Evolutionary conservation across 371 early-diverging fungal genomes (phyloP).

Genomic region (Lichtheimia ornata): DNA sequence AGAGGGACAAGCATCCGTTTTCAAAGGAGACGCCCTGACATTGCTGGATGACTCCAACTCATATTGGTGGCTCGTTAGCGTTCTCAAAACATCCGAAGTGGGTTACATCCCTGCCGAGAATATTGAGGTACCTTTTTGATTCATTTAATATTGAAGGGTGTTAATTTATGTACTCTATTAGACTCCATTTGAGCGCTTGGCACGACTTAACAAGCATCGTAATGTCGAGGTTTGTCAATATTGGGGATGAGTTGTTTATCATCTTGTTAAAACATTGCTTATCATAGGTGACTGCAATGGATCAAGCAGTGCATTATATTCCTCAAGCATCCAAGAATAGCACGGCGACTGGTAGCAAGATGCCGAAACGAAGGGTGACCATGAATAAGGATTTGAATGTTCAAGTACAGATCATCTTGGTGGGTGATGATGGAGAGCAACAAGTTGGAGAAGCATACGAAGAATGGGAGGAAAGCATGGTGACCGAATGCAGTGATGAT

Average conservation of each 20-base stretch:
- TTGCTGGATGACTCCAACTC: constrained; percentile 92
- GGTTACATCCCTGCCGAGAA: constrained; percentile 97
- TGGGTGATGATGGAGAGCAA: constrained; percentile 30
- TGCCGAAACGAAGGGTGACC: constrained; percentile 12
- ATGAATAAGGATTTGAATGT: constrained; percentile 19
- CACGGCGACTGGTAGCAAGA: neutral
- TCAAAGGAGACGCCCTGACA: constrained; percentile 86
- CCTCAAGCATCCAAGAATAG: constrained; percentile 1
- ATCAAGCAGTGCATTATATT: constrained; percentile 31
- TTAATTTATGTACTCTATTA: constrained; percentile 21
- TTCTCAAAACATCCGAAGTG: constrained; percentile 83
- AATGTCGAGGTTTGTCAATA: constrained; percentile 61
- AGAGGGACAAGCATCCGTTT: constrained; percentile 93
- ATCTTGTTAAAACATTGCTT: no score
- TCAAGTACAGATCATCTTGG: constrained; percentile 29
- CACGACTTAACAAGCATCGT: constrained; percentile 85
- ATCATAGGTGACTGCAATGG: constrained; percentile 34
- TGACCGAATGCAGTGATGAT: constrained; percentile 1
- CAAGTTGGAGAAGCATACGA: constrained; percentile 32
- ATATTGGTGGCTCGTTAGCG: constrained; percentile 97
- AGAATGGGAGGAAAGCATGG: constrained; percentile 46
- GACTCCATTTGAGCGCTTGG: constrained; percentile 89
- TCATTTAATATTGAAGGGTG: no score
- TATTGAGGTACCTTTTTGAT: constrained; percentile 68
- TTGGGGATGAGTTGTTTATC: no score